Evolutionary conservation across 2,329 filamentous ascomycete species (phyloP).

Genomic region (Botrytis pseudocinerea): DNA sequence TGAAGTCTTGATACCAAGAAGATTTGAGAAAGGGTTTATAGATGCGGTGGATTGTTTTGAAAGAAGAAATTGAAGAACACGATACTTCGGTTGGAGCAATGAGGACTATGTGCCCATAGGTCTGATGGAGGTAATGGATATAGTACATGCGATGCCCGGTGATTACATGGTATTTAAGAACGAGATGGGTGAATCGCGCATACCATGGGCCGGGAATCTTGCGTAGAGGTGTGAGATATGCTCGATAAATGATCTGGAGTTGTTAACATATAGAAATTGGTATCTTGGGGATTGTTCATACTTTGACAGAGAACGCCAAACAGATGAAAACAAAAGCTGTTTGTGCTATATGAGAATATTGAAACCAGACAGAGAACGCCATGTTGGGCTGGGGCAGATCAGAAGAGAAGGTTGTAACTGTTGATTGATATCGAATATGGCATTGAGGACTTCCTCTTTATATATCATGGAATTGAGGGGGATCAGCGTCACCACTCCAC

Average conservation of each 20-base stretch:
- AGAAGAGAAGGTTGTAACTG: not conserved
- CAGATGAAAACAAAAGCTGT: not conserved
- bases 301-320: not conserved
- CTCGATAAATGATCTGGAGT: not conserved
- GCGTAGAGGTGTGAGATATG: not conserved
- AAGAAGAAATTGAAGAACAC: not conserved
- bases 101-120: not conserved
- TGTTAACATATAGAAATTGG: not conserved
- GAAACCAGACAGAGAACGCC: not conserved
- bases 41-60: slow-evolving; percentile 6
- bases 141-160: not conserved
- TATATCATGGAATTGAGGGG: not conserved
- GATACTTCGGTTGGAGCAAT: slow-evolving; percentile 3
- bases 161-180: not conserved
- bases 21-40: slow-evolving; percentile 4
- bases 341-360: accelerated
- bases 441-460: not conserved
- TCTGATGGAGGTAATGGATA: not conserved
- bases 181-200: not conserved
- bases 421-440: not conserved
- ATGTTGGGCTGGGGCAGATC: not conserved
- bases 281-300: not conserved
- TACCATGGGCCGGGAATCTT: slow-evolving; percentile 20
- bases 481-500: not conserved
- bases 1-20: not conserved